Evolutionary conservation across 2,329 filamentous ascomycete genomes (phyloP), one percentile per base, ranked within the genome.

Genomic region (Pseudogymnoascus sp.): DNA sequence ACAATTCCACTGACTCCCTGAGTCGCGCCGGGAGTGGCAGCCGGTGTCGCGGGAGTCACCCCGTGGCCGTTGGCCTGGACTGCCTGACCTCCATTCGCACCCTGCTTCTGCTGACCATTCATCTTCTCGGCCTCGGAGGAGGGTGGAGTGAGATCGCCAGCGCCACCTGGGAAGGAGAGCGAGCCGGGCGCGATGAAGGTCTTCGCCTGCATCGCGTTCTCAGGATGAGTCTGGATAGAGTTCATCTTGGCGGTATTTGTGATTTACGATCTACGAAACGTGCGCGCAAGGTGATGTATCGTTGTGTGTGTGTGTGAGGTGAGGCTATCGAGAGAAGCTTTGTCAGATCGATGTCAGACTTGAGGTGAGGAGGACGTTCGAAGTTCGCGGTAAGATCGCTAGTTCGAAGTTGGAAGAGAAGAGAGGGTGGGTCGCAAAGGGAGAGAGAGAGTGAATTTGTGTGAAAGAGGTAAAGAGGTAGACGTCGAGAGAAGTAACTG

Each of bases 151-250:
- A 97, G 77, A 74, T 96, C 91, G 71, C 86, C 86, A 71, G 87
- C 86, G 67, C 88, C 91, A 74, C 90, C 89, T 62, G 93, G 93
- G 77, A 96, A 97, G 66, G 93, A 96, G 70, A 97, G 83, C 71
- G 92, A 96, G 68, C 91, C 90, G 64, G 93, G 90, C 66, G 91
- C 92, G 72, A 93, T 96, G 79, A 97, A 96, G 75, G 90, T 91
- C 83, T 95, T 95, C 68, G 95, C 95, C 84, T 97, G 93, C 70
- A 88, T 86, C 72, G 93, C 93, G 75, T 87, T 97, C 69, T 89
- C 84, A 60, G 95, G 95, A 75, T 97, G 95, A 70, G 93, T 95
- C 73, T 91, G 92, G 72, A 96, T 88, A 72, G 86, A 85, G 76
- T 96, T 91, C 91, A 96, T 96, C 57, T 69, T 73, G 69, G 66